A percentile compares a stretch with the other conserved stretches of the same genome.
These are phyloP conservation scores for Phytophthora sojae DNA, from an alignment of 352 stramenopile species.

Conservation along the genomic window DNA sequence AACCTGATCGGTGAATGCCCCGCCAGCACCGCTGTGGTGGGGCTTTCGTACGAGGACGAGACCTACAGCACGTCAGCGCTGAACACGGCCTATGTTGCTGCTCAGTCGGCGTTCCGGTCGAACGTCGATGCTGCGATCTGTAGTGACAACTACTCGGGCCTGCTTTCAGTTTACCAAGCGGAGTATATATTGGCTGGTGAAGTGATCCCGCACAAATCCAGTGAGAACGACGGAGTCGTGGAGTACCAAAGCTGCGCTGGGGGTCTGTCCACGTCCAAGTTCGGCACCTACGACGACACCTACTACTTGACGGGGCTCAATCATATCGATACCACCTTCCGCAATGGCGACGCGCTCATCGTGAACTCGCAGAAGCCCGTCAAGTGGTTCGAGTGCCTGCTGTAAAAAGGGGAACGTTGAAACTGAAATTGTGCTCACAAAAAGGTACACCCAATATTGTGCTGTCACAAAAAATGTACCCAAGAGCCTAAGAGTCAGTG, in stretches of 20 bases:
- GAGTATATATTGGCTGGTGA: conserved; percentile 25
- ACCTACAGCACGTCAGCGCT: conserved; percentile 24
- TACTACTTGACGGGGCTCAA: conserved; percentile 48
- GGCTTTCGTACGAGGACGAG: conserved; percentile 32
- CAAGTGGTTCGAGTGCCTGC: too few relatives aligned
- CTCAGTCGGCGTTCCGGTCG: conserved; percentile 23
- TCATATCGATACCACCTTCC: conserved; percentile 48
- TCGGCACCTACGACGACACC: conserved; percentile 37
- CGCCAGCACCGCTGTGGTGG: conserved; percentile 17
- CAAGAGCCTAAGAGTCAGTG: too few relatives aligned
- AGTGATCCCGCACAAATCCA: conserved; percentile 37
- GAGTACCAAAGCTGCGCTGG: conserved; percentile 46
- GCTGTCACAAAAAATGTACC: too few relatives aligned
- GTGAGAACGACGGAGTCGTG: conserved; percentile 35
- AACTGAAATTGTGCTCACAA: too few relatives aligned
- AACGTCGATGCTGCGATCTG: conserved; percentile 41
- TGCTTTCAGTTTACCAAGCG: conserved; percentile 29
- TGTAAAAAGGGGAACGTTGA: too few relatives aligned
- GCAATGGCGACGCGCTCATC: conserved; percentile 41
- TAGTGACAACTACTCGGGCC: conserved; percentile 38
- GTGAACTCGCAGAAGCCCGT: conserved; percentile 36
- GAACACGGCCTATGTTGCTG: conserved; percentile 27
- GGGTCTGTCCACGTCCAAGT: conserved; percentile 30
- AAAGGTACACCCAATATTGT: too few relatives aligned
- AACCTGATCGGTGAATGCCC: conserved; percentile 41